phyloP scores from a whole-genome alignment of 2,329 filamentous ascomycete genomes.

The Colletotrichum scovillei region DNA sequence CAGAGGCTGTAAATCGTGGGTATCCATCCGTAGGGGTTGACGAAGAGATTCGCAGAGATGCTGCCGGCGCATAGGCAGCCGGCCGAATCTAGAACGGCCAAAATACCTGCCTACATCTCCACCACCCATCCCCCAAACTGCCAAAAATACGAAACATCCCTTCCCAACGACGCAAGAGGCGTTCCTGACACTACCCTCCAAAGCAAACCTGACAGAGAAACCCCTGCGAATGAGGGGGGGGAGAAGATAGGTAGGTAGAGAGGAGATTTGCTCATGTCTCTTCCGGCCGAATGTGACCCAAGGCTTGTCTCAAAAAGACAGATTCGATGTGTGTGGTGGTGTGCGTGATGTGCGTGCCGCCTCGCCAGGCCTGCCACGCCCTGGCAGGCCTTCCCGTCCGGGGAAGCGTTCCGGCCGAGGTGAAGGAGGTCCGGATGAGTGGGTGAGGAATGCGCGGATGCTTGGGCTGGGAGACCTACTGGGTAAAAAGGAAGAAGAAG shows the following conservation, averaged over 20 bases:
- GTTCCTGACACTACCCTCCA: slow-evolving; percentile 21
- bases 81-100: slow-evolving; percentile 5
- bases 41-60: too few species aligned
- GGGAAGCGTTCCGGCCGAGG: slow-evolving; percentile 18
- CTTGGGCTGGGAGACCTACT: background rate
- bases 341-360: background rate
- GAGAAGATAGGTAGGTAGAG: too few species aligned
- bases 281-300: slow-evolving; percentile 15
- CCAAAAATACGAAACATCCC: slow-evolving; percentile 1
- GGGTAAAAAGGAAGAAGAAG: slow-evolving; percentile 6
- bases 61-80: background rate
- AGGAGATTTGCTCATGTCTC: too few species aligned
- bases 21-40: too few species aligned
- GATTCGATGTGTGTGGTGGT: too few species aligned
- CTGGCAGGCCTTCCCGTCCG: slow-evolving; percentile 29
- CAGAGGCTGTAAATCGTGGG: background rate
- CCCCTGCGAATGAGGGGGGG: background rate
- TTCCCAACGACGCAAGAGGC: slow-evolving; percentile 31
- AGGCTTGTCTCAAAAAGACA: slow-evolving; percentile 13
- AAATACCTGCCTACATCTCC: background rate
- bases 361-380: slow-evolving; percentile 18
- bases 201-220: slow-evolving; percentile 7
- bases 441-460: background rate
- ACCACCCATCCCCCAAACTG: background rate
- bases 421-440: background rate